Percentiles rank a stretch among this genome's conserved stretches.
These are phyloP conservation scores for Mortierella sp. DNA, from an alignment of 371 early-diverging fungal species.

Conservation along the genomic window DNA sequence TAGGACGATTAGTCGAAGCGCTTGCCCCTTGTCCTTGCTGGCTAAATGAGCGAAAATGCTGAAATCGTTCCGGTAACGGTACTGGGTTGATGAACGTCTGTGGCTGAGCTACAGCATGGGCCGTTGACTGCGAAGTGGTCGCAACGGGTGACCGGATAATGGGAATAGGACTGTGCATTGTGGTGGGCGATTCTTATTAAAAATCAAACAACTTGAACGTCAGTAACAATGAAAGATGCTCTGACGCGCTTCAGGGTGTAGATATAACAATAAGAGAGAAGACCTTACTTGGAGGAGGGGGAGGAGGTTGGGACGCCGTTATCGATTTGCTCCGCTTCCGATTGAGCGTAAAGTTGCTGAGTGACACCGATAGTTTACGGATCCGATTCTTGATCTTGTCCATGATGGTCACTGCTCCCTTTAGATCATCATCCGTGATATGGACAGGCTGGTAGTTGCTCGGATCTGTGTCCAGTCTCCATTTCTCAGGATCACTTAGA, in stretches of 20 bases:
- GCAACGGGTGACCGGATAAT: constrained; percentile 46
- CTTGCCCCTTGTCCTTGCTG: constrained; percentile 28
- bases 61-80: constrained; percentile 49
- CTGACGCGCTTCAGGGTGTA: too few species aligned
- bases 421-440: constrained; percentile 80
- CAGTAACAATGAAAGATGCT: too few species aligned
- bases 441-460: constrained; percentile 61
- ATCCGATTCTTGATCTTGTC: constrained; percentile 61
- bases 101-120: constrained; percentile 40
- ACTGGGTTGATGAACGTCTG: constrained; percentile 30
- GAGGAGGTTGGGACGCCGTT: constrained; percentile 7
- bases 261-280: constrained; percentile 1
- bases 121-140: constrained; percentile 38
- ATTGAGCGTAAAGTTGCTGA: constrained; percentile 57
- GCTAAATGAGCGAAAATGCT: constrained; percentile 39
- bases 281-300: constrained; percentile 23
- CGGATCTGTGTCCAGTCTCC: constrained; percentile 77
- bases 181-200: constrained; percentile 38
- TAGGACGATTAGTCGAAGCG: constrained; percentile 1
- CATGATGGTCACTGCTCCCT: constrained; percentile 64
- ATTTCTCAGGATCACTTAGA: constrained; percentile 68
- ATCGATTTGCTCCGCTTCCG: constrained; percentile 50
- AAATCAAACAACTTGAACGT: too few species aligned
- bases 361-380: constrained; percentile 69
- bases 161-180: constrained; percentile 35